Evolutionary conservation across 768 basidiomycete species (phyloP).

Genomic region (Suillus paluster): DNA sequence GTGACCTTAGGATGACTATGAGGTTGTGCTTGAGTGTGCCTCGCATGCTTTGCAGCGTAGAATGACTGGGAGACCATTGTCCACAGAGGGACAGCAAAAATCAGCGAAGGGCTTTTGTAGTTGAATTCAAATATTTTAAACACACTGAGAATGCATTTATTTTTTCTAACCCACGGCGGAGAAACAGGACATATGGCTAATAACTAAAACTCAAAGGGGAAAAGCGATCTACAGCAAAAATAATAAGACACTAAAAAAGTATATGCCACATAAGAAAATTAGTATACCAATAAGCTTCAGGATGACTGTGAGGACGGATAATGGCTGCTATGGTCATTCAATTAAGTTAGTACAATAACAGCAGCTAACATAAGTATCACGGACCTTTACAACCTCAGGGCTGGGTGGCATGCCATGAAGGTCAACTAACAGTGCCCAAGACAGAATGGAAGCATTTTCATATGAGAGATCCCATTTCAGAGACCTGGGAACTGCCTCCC

Average conservation of each 20-base stretch:
- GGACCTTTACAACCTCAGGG: not conserved
- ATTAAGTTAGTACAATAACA: not conserved
- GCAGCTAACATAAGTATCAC: not conserved
- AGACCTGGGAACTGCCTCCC: slow-evolving; percentile 10
- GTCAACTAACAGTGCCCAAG: slow-evolving; percentile 5
- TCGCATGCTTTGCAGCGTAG: not conserved
- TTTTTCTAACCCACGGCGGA: not conserved
- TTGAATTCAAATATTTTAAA: not conserved
- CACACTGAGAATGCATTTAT: not conserved
- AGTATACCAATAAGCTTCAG: not conserved
- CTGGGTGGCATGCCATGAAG: not conserved
- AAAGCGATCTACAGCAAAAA: no score
- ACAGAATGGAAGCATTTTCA: slow-evolving; percentile 12
- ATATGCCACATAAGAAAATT: not conserved
- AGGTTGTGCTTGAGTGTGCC: not conserved
- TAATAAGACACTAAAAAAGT: no score
- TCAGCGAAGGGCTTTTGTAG: not conserved
- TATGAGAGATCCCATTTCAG: slow-evolving; percentile 14
- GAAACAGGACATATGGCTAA: not conserved
- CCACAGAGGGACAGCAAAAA: not conserved
- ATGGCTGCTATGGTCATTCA: not conserved
- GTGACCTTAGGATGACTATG: not conserved
- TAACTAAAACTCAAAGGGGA: no score
- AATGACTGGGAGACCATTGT: not conserved
- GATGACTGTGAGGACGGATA: not conserved